These are phyloP conservation scores for Xanthoparmelia taractica DNA, from an alignment of 495 filamentous ascomycete species.

Conservation along the genomic window DNA sequence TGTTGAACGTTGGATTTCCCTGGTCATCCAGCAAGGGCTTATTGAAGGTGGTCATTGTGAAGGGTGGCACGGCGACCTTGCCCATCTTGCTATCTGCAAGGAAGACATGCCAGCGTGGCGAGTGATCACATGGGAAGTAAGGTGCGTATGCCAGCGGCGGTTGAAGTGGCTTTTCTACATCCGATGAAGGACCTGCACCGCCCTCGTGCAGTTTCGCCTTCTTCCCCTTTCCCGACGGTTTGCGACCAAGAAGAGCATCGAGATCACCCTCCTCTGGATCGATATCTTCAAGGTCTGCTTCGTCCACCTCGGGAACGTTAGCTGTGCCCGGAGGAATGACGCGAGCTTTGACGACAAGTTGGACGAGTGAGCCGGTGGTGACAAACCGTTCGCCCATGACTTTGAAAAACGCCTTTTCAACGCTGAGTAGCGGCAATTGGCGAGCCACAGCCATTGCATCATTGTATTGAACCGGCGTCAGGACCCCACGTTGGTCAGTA, in stretches of 20 bases:
- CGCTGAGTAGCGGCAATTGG: slow-evolving; percentile 70
- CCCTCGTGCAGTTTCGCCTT: slow-evolving; percentile 50
- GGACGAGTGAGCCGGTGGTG: slow-evolving; percentile 86
- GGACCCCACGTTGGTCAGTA: slow-evolving; percentile 57
- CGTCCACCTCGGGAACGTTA: slow-evolving; percentile 63
- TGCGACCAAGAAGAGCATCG: slow-evolving; percentile 76
- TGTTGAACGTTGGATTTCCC: slow-evolving; percentile 76
- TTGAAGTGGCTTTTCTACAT: slow-evolving; percentile 52
- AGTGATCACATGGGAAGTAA: slow-evolving; percentile 80
- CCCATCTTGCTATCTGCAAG: slow-evolving; percentile 86
- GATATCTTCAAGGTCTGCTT: slow-evolving; percentile 76
- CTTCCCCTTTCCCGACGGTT: slow-evolving; percentile 47
- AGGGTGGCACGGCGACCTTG: slow-evolving; percentile 91
- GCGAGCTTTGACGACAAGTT: slow-evolving; percentile 90
- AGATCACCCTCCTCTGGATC: slow-evolving; percentile 91
- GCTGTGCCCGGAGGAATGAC: slow-evolving; percentile 78
- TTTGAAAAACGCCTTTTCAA: slow-evolving; percentile 98
- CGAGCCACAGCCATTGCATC: slow-evolving; percentile 65
- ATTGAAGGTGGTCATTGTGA: slow-evolving; percentile 83
- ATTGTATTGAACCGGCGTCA: slow-evolving; percentile 69
- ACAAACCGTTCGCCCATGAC: slow-evolving; percentile 88
- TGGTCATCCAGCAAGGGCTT: slow-evolving; percentile 67
- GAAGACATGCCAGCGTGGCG: slow-evolving; percentile 88
- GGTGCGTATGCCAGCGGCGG: slow-evolving; percentile 83
- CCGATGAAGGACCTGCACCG: slow-evolving; percentile 28